Evolutionary conservation across 768 basidiomycete species (phyloP).

Genomic region (Rhizopogon sp.): DNA sequence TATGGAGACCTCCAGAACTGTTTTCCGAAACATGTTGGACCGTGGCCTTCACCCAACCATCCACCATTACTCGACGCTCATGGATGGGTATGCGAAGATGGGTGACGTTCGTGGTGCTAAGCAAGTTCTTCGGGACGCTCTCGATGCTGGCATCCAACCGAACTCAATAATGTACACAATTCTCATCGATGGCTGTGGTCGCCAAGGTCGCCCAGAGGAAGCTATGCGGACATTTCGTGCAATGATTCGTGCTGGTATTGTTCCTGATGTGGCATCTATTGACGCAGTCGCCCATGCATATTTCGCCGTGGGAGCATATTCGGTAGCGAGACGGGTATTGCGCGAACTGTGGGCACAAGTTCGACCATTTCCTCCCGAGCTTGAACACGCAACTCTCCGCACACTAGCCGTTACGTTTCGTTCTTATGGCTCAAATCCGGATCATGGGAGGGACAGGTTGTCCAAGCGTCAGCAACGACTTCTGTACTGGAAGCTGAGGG

Average conservation of each 20-base stretch:
- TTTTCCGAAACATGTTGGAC: constrained; percentile 55
- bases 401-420: constrained; percentile 47
- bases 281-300: constrained; percentile 70
- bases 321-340: constrained; percentile 48
- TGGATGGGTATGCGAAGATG: constrained; percentile 61
- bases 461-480: constrained; percentile 29
- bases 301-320: constrained; percentile 49
- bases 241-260: constrained; percentile 58
- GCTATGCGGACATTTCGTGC: constrained; percentile 53
- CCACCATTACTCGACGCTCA: constrained; percentile 70
- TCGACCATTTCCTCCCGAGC: constrained; percentile 51
- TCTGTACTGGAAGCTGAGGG: constrained; percentile 34
- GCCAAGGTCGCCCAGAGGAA: constrained; percentile 46
- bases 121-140: constrained; percentile 49
- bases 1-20: constrained; percentile 42
- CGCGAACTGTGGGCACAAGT: constrained; percentile 61
- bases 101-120: constrained; percentile 60
- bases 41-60: constrained; percentile 68
- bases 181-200: constrained; percentile 67
- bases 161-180: constrained; percentile 73
- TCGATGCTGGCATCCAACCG: constrained; percentile 44
- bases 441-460: constrained; percentile 15
- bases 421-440: constrained; percentile 23
- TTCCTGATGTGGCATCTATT: constrained; percentile 67
- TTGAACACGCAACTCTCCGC: constrained; percentile 40